A percentile compares a stretch with the other conserved stretches of the same genome.
These are phyloP conservation scores for Tolypocladium amazonense DNA, from an alignment of 2,329 filamentous ascomycete genomes.

Conservation along the genomic window DNA sequence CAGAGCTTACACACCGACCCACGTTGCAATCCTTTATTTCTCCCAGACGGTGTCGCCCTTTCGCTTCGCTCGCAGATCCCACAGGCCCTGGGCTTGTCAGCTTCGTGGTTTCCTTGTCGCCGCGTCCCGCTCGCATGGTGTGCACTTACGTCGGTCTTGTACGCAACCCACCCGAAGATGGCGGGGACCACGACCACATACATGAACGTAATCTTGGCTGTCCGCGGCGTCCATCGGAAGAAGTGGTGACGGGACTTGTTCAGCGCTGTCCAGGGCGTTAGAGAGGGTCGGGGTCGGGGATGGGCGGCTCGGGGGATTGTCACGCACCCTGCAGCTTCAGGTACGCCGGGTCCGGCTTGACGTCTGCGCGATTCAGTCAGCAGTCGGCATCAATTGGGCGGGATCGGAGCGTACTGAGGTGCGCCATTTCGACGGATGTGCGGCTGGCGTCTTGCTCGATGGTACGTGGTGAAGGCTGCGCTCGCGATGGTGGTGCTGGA, in stretches of 20 bases:
- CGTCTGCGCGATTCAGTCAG: slow-evolving; percentile 21
- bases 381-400: neutral
- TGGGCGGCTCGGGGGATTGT: slow-evolving; percentile 3
- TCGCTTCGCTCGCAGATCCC: slow-evolving; percentile 74
- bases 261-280: slow-evolving; percentile 52
- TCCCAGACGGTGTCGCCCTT: slow-evolving; percentile 77
- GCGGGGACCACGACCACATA: slow-evolving; percentile 66
- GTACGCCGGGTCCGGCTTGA: slow-evolving; percentile 31
- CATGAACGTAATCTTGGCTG: slow-evolving; percentile 67
- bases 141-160: slow-evolving; percentile 71
- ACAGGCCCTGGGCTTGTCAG: slow-evolving; percentile 61
- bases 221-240: slow-evolving; percentile 87
- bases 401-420: slow-evolving; percentile 21
- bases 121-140: neutral
- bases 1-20: slow-evolving; percentile 12
- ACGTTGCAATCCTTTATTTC: slow-evolving; percentile 39
- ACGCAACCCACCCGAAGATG: slow-evolving; percentile 61
- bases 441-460: slow-evolving; percentile 10
- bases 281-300: slow-evolving; percentile 4
- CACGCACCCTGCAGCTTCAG: slow-evolving; percentile 28
- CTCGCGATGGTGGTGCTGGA: slow-evolving; percentile 10
- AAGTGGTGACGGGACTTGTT: slow-evolving; percentile 78
- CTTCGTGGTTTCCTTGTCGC: neutral
- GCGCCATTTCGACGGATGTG: slow-evolving; percentile 23
- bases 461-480: slow-evolving; percentile 11